Base-by-base conservation (phyloP, 257 asterid genomes). In the Gentiana dahurica region DNA sequence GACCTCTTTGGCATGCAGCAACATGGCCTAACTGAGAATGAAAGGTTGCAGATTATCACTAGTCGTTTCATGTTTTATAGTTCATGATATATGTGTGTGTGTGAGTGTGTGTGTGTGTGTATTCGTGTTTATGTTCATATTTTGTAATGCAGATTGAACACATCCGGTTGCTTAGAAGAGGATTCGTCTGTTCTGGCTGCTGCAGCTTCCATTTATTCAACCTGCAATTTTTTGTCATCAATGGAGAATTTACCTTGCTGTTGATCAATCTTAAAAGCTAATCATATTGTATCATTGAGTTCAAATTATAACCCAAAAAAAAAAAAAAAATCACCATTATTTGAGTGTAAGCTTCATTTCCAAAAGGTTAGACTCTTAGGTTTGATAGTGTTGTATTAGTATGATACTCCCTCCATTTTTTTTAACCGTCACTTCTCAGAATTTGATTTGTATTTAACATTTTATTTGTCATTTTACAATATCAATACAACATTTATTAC, bases 181-280 rank as follows among this genome's bases (percentile, higher is more conserved):
- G 89, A 82, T 61, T 71, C 81, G 59, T 89, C 89, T 8, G 74
- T 84, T 50, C 71, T 77, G 60, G 96, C 96, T 34, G 95, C 96
- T 12, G 98, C 98, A 49, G 98, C 96, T 65, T 84, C 98, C 49
- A 80, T 90, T 66, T 90, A 90, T 71, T 84, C 98, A 3, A 90
- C 96, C 0, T 87, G 96, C 94, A 87, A 82, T 70, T 84, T 73
- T 75, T 60, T 84, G 69, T 62, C 73, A 12, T 84, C 96, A 5
- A 79, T 53, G 71, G 79, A 79, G 59, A 82, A 82, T 53, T 57
- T 34, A 34, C 78, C 87, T 34, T 77, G 73, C 57, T 72, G 71
- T 77, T 75, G 69, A 68, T 63, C 65, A 13, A 34, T 47, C 69
- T 60, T 60, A 41, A 59, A 46, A 36, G 15, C 53, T 47, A 56